phyloP scores from a whole-genome alignment of 2,329 filamentous ascomycete genomes.

The Orbilia ellipsospora region DNA sequence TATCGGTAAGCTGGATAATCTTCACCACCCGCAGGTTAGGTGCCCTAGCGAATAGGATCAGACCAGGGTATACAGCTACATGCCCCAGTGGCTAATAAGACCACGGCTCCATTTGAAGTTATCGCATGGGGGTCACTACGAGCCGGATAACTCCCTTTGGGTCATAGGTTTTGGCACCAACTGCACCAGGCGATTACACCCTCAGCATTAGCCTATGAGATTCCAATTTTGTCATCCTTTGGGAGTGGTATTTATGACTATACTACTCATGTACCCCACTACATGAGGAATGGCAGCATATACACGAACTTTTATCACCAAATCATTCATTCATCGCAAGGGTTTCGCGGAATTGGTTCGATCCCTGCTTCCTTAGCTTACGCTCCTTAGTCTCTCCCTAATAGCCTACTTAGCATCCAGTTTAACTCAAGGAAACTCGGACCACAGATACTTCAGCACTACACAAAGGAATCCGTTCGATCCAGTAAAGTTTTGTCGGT shows the following conservation, averaged over 20 bases:
- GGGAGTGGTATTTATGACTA: slow-evolving; percentile 8
- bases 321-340: background rate
- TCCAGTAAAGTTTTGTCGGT: background rate
- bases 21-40: slow-evolving; percentile 5
- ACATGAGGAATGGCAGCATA: background rate
- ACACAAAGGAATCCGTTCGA: slow-evolving; percentile 3
- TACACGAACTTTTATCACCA: slow-evolving; percentile 4
- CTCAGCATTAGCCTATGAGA: slow-evolving; percentile 3
- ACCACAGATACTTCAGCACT: background rate
- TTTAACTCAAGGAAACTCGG: slow-evolving; percentile 4
- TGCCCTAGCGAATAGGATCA: slow-evolving; percentile 6
- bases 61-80: slow-evolving; percentile 1
- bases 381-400: slow-evolving; percentile 6
- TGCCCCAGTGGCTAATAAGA: slow-evolving; percentile 6
- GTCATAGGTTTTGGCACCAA: slow-evolving; percentile 5
- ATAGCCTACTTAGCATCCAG: background rate
- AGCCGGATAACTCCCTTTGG: background rate
- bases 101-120: slow-evolving; percentile 7
- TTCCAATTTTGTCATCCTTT: background rate
- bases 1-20: background rate
- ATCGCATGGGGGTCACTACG: slow-evolving; percentile 5
- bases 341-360: background rate
- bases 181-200: slow-evolving; percentile 9
- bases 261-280: slow-evolving; percentile 2
- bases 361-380: slow-evolving; percentile 8